Percentiles rank a stretch among this genome's conserved stretches.
Evolutionary conservation across 2,329 filamentous ascomycete species (phyloP).

Genomic region (Trichoderma sp.): DNA sequence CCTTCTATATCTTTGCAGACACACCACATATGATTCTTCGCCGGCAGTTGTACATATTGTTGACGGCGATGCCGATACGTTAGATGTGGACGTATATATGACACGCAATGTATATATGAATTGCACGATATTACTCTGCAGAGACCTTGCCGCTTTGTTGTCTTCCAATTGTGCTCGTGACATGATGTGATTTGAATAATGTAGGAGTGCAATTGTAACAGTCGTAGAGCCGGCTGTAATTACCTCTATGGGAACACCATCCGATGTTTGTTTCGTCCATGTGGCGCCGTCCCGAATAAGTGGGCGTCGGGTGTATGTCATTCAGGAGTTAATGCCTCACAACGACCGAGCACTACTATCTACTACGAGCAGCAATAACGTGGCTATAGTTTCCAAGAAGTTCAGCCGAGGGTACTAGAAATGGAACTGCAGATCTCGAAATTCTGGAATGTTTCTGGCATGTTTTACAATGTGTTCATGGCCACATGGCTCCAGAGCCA

Average conservation of each 20-base stretch:
- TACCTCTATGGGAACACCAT: neutral
- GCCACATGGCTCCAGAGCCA: neutral
- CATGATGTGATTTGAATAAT: neutral
- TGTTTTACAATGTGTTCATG: neutral
- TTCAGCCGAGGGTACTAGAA: neutral
- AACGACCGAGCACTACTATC: neutral
- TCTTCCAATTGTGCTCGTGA: neutral
- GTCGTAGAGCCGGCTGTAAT: neutral
- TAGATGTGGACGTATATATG: constrained; percentile 25
- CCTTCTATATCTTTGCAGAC: neutral
- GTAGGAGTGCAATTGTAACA: neutral
- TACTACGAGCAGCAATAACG: neutral
- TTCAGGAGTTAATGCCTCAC: neutral
- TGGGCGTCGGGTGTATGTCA: neutral
- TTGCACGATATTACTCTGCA: constrained; percentile 18
- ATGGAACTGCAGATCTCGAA: neutral
- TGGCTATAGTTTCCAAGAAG: neutral
- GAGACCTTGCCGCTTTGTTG: neutral
- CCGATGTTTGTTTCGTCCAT: neutral
- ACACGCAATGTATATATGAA: constrained; percentile 23
- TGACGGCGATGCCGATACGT: constrained; percentile 11
- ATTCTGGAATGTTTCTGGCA: neutral
- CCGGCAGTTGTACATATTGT: constrained; percentile 20
- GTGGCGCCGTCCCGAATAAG: neutral
- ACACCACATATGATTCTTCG: constrained; percentile 1